These are phyloP conservation scores for Penicillium freii DNA, from an alignment of 2,329 filamentous ascomycete genomes.

Conservation along the genomic window DNA sequence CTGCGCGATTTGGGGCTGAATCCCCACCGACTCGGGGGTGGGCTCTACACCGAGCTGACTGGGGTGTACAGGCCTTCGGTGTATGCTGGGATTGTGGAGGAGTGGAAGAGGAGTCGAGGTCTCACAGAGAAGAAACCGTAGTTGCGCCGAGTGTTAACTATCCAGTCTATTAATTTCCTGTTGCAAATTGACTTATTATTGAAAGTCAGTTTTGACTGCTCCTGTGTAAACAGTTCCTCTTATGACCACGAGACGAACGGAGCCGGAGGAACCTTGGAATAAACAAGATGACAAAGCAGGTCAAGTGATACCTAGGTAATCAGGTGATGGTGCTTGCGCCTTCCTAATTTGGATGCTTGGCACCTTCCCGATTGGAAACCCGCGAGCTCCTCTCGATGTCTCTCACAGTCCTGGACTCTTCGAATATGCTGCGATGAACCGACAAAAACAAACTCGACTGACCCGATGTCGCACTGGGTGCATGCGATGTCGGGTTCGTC, in stretches of 20 bases:
- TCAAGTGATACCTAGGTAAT: neutral
- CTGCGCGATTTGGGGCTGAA: constrained; percentile 27
- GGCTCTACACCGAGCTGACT: constrained; percentile 19
- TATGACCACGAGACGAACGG: too few relatives aligned
- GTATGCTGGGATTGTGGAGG: constrained; percentile 28
- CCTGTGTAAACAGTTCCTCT: neutral
- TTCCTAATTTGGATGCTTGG: constrained; percentile 16
- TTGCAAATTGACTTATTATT: neutral
- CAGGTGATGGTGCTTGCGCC: constrained; percentile 14
- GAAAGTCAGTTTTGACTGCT: neutral
- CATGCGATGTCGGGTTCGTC: too few relatives aligned
- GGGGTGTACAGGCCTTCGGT: constrained; percentile 23
- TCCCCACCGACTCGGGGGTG: constrained; percentile 23
- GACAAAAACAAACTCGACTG: too few relatives aligned
- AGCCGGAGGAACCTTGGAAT: neutral
- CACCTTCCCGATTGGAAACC: constrained; percentile 2
- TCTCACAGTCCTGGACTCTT: neutral
- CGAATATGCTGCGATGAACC: neutral
- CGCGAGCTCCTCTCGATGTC: neutral
- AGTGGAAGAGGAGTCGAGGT: constrained; percentile 16
- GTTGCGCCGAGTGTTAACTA: neutral
- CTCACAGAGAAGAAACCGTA: neutral
- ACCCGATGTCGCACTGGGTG: too few relatives aligned
- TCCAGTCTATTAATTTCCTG: neutral
- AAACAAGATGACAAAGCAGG: neutral